Percentiles rank a stretch among this genome's conserved stretches.
phyloP scores from a whole-genome alignment of 106 monocot species.

The Dioscorea zingiberensis region DNA sequence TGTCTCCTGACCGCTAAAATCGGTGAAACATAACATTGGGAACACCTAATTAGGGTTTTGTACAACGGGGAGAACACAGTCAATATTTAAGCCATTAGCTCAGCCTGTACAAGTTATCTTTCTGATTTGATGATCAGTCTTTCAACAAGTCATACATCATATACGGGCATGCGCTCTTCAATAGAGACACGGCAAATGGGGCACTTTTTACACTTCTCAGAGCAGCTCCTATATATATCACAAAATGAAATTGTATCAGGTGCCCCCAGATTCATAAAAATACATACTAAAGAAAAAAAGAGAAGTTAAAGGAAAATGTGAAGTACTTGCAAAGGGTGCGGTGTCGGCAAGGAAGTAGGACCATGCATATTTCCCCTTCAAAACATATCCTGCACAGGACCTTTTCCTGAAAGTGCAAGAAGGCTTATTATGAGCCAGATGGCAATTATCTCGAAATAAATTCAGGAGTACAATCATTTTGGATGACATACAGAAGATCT shows the following conservation, averaged over 20 bases:
- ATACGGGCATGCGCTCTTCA: conserved; percentile 71
- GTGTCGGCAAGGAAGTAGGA: conserved; percentile 86
- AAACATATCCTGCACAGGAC: conserved; percentile 83
- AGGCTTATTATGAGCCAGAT: background rate
- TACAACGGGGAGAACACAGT: too few relatives aligned
- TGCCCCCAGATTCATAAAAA: background rate
- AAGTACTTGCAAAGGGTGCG: conserved; percentile 88
- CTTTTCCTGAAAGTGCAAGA: conserved; percentile 57
- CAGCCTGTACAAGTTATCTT: too few relatives aligned
- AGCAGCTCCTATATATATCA: conserved; percentile 22
- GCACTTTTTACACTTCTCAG: conserved; percentile 77
- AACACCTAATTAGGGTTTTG: too few relatives aligned
- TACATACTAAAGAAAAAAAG: background rate
- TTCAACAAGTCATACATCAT: conserved; percentile 35
- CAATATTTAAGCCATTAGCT: too few relatives aligned
- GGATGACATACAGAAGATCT: too few relatives aligned
- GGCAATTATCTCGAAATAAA: too few relatives aligned
- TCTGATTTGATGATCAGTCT: too few relatives aligned
- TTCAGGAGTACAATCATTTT: too few relatives aligned
- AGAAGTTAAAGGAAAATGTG: background rate
- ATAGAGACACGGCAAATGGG: conserved; percentile 64
- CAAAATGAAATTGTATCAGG: background rate
- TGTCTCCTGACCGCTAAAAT: too few relatives aligned
- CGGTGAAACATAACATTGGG: too few relatives aligned
- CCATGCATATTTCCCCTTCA: conserved; percentile 88